Conservation (phyloP, 179 eudicot species). For the Spinacia oleracea region DNA sequence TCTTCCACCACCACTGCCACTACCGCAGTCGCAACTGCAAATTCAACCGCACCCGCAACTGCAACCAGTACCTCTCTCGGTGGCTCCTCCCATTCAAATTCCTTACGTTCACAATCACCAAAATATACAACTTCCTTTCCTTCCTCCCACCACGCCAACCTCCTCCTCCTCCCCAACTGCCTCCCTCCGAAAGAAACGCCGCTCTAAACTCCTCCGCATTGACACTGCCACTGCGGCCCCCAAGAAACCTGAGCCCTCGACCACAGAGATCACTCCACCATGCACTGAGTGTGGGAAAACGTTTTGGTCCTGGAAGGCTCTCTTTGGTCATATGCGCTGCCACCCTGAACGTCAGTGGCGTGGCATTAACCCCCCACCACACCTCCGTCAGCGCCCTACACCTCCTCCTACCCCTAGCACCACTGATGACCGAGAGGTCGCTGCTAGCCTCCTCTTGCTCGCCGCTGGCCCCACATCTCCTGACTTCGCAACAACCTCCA, state of each 20-base stretch:
- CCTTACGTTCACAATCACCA: not conserved
- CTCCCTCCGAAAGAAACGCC: conserved; percentile 15
- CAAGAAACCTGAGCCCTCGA: conserved; percentile 54
- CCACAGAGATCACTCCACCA: conserved; percentile 70
- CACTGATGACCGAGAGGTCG: conserved; percentile 58
- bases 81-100: conserved; percentile 8
- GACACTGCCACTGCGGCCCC: not conserved
- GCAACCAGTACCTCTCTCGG: conserved; percentile 12
- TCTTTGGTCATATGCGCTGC: conserved; percentile 97
- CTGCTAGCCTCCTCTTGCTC: conserved; percentile 58
- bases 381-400: conserved; percentile 27
- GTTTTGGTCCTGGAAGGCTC: conserved; percentile 88
- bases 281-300: conserved; percentile 86
- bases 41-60: not conserved
- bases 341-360: conserved; percentile 98
- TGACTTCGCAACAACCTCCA: not conserved
- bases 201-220: conserved; percentile 21
- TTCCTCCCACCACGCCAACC: conserved; percentile 16
- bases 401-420: not conserved
- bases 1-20: conserved; percentile 6
- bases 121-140: not conserved
- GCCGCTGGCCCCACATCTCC: conserved; percentile 30
- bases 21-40: not conserved
- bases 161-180: not conserved
- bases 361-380: conserved; percentile 84